Evolutionary conservation across 345 rosid genomes (phyloP).

Genomic region (Populus nigra): DNA sequence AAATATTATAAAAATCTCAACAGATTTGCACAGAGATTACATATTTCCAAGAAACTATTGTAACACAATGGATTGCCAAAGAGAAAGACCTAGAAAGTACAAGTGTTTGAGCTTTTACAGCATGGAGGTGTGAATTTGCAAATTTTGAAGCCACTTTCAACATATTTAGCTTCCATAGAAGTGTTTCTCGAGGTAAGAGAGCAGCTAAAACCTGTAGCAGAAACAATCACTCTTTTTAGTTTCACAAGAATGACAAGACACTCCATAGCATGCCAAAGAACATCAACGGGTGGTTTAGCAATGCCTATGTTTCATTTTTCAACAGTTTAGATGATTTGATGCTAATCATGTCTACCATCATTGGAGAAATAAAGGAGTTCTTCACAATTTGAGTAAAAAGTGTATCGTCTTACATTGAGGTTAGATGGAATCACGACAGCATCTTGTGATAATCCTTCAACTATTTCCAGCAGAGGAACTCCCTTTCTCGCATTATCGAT

Average conservation of each 20-base stretch:
- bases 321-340: too few relatives aligned
- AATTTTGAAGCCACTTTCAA: slow-evolving; percentile 53
- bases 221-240: slow-evolving; percentile 15
- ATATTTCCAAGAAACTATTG: not conserved
- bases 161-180: slow-evolving; percentile 41
- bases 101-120: slow-evolving; percentile 55
- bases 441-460: slow-evolving; percentile 8
- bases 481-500: slow-evolving; percentile 12
- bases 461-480: slow-evolving; percentile 8
- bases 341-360: too few relatives aligned
- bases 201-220: slow-evolving; percentile 32
- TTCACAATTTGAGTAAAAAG: too few relatives aligned
- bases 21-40: too few relatives aligned
- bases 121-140: slow-evolving; percentile 51
- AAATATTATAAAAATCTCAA: not conserved
- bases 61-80: not conserved
- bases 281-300: too few relatives aligned
- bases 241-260: too few relatives aligned
- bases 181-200: slow-evolving; percentile 33
- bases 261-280: too few relatives aligned
- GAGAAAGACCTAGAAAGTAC: slow-evolving; percentile 56
- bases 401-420: slow-evolving; percentile 15
- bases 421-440: slow-evolving; percentile 9
- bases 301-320: too few relatives aligned
- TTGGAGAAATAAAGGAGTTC: too few relatives aligned